Evolutionary conservation across 495 filamentous ascomycete genomes (phyloP).

Genomic region (Penicillium maclennaniae): DNA sequence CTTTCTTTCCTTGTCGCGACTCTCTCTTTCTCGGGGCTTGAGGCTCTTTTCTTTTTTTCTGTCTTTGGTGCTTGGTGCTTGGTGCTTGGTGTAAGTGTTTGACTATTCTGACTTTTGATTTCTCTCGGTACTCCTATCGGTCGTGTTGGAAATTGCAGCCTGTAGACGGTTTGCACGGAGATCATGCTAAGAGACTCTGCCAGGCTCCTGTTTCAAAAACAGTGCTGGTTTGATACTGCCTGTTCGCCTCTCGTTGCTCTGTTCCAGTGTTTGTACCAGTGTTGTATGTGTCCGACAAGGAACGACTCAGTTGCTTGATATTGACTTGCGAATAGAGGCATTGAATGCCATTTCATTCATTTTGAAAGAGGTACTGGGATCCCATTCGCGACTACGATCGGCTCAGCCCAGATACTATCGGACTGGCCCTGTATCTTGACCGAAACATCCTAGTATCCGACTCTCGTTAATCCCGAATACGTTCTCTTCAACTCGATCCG

Average conservation of each 20-base stretch:
- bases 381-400: constrained; percentile 10
- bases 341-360: constrained; percentile 38
- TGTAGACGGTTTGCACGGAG: background rate
- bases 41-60: constrained; percentile 18
- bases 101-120: background rate
- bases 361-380: constrained; percentile 10
- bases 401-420: constrained; percentile 14
- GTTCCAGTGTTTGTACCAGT: constrained; percentile 3
- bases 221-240: constrained; percentile 30
- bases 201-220: constrained; percentile 14
- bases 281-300: constrained; percentile 7
- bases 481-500: constrained; percentile 18
- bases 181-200: background rate
- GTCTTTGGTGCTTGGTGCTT: background rate
- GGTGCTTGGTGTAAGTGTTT: constrained; percentile 1
- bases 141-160: background rate
- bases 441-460: constrained; percentile 7
- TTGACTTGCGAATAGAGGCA: constrained; percentile 26
- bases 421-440: constrained; percentile 3
- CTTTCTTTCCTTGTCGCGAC: constrained; percentile 11
- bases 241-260: constrained; percentile 17
- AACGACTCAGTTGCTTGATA: background rate
- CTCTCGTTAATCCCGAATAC: constrained; percentile 4
- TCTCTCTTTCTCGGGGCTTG: constrained; percentile 19
- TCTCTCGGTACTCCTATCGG: background rate